These are phyloP conservation scores for Lactarius sanguifluus DNA, from an alignment of 768 basidiomycete genomes.

Conservation along the genomic window DNA sequence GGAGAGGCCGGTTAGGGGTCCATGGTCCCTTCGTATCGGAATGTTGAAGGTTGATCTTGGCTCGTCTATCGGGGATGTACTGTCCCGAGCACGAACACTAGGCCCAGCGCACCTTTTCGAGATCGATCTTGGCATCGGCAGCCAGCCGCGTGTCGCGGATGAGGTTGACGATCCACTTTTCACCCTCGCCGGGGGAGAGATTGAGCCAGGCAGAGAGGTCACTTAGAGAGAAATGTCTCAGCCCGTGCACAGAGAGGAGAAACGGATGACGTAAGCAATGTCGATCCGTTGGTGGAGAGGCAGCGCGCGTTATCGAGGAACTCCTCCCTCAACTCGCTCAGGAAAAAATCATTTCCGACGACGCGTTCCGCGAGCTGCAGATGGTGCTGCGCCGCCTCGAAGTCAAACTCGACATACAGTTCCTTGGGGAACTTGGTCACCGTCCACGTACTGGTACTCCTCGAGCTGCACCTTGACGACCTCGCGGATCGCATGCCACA, in stretches of 20 bases:
- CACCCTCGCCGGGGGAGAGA: constrained; percentile 89
- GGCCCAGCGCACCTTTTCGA: constrained; percentile 86
- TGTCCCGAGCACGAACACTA: too few species aligned
- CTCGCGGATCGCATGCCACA: constrained; percentile 86
- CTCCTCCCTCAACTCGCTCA: constrained; percentile 85
- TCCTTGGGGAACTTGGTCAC: constrained; percentile 92
- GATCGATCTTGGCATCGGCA: constrained; percentile 95
- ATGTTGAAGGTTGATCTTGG: too few species aligned
- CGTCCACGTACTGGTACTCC: constrained; percentile 89
- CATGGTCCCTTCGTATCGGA: too few species aligned
- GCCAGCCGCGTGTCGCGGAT: constrained; percentile 95
- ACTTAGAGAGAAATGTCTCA: constrained; percentile 40
- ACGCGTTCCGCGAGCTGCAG: constrained; percentile 76
- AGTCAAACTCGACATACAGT: constrained; percentile 94
- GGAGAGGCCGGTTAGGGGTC: too few species aligned
- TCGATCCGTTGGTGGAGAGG: constrained; percentile 90
- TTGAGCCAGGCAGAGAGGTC: constrained; percentile 93
- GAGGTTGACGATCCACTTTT: constrained; percentile 99
- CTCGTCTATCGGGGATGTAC: too few species aligned
- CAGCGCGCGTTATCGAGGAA: constrained; percentile 97
- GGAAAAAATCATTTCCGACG: constrained; percentile 91
- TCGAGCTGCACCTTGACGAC: constrained; percentile 93
- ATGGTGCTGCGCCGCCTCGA: constrained; percentile 88
- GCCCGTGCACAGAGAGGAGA: not conserved
- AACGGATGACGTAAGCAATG: constrained; percentile 56